These are phyloP conservation scores for Nicotiana sylvestris DNA, from an alignment of 257 asterid genomes.

Conservation along the genomic window DNA sequence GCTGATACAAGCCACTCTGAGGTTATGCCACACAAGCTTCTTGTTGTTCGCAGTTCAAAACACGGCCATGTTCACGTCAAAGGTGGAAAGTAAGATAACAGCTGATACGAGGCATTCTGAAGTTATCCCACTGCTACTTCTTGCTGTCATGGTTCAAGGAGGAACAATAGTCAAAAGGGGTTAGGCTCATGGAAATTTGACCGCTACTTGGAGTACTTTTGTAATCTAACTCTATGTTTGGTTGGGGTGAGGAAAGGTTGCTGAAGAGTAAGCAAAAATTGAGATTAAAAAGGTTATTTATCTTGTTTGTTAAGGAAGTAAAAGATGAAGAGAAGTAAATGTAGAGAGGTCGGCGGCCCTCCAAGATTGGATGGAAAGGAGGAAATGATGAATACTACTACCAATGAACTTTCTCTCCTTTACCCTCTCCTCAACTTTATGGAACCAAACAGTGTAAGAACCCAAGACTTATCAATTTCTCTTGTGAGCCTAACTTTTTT, in stretches of 20 bases:
- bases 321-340: background rate
- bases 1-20: slow-evolving; percentile 4
- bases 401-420: slow-evolving; percentile 6
- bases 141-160: slow-evolving; percentile 41
- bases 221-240: background rate
- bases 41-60: background rate
- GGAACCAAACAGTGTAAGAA: background rate
- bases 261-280: background rate
- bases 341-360: background rate
- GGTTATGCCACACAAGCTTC: background rate
- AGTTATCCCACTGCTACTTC: slow-evolving; percentile 22
- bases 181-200: slow-evolving; percentile 42
- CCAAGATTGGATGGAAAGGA: background rate
- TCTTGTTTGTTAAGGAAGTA: background rate
- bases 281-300: background rate
- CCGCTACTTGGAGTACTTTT: slow-evolving; percentile 40
- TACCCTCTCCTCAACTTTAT: background rate
- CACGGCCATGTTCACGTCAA: background rate
- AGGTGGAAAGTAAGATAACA: background rate
- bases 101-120: slow-evolving; percentile 19
- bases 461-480: background rate
- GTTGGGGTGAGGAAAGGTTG: slow-evolving; percentile 7
- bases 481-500: background rate
- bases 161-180: slow-evolving; percentile 28
- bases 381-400: background rate